Evolutionary conservation across 169 alveolate species (phyloP), one percentile per base, ranked within the genome.

Genomic region (Cystoisospora suis): DNA sequence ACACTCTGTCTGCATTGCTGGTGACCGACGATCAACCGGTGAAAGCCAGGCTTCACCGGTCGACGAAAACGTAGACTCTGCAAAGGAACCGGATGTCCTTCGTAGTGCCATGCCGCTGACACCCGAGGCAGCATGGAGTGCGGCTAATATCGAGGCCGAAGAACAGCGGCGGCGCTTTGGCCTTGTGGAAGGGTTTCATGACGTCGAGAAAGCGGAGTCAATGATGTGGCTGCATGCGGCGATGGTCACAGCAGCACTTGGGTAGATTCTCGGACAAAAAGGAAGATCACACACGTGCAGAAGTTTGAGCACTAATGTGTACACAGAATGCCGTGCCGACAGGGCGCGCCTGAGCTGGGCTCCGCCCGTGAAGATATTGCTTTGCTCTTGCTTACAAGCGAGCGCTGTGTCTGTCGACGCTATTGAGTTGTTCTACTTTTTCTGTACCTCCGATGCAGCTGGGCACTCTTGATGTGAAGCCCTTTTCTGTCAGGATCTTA

Each of bases 171-270:
- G 46, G 47, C 90, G 59, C 81, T 85, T 34, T 46, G 90, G 90
- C 61, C 12, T n/a, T 27, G 90, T 85, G 1, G 58, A 61, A 34
- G 90, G 90, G 36, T 59, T 6, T 23, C 90, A 85, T 42, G 90
- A 85, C 81, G 47, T 36, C 27, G 83, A 27, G 44, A 49, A 40
- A 29, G 90, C 90, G 20, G 90, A 85, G 38, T 81, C 81, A 20
- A 34, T 85, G 49, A 42, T 85, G 81, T 85, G 90, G 90, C 65
- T 85, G 20, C 72, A 23, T n/a, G 90, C 90, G 45, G 90, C 90
- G 27, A 34, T 38, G 9, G 47, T 72, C 58, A 56, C 42, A 4
- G 83, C 45, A 29, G 32, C 6, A 4, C 42, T 72, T 36, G 23
- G 58, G 15, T 72, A 32, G 58, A 29, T 15, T 38, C 20, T 12